Base-by-base conservation (phyloP, 441 rosid genomes). In the Adansonia grandidieri region DNA sequence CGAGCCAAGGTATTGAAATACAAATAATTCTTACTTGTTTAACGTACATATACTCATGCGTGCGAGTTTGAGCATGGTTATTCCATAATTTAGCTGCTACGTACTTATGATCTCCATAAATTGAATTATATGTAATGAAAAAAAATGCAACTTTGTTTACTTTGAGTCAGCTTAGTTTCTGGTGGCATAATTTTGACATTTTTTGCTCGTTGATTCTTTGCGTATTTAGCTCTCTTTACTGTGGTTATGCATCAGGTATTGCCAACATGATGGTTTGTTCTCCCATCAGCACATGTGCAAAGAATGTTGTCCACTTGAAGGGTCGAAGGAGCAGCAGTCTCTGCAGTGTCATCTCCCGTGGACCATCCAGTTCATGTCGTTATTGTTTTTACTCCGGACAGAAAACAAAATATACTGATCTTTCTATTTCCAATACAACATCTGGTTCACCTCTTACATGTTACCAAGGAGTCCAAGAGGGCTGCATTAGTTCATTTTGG, bases 211-310 rank as follows among this genome's bases (percentile, higher is more conserved):
- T 28, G 32, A 28, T 28, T 28, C 32, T 28, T 62, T 78, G 79
- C 22, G 56, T 53, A 77, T 28, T 68, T 73, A 82, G 73, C 53
- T 71, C 61, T 45, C 17, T 78, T 65, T 47, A 14, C 40, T 40
- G 22, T 81, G 54, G 62, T 76, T 72, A 60, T 76, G 47, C 63
- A 40, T 77, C 86, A 86, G 94, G 82, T 77, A 79, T 80, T 80
- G 80, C 86, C 83, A 85, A 81, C 78, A 92, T 90, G 92, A 85
- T 83, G 80, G 85, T 66, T 80, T 84, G 82, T 78, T 73, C 89
- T 81, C 84, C 91, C 32, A 58, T 89, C 74, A 83, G 86, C 75
- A 82, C 90, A 57, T 85, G 91, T 85, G 84, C 88, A 40, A 87
- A 84, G 82, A 88, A 86, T 85, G 89, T 71, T 73, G 81, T 87